These are phyloP conservation scores for Pedinophyceae sp. DNA, from an alignment of 139 green algal genomes.

Conservation along the genomic window DNA sequence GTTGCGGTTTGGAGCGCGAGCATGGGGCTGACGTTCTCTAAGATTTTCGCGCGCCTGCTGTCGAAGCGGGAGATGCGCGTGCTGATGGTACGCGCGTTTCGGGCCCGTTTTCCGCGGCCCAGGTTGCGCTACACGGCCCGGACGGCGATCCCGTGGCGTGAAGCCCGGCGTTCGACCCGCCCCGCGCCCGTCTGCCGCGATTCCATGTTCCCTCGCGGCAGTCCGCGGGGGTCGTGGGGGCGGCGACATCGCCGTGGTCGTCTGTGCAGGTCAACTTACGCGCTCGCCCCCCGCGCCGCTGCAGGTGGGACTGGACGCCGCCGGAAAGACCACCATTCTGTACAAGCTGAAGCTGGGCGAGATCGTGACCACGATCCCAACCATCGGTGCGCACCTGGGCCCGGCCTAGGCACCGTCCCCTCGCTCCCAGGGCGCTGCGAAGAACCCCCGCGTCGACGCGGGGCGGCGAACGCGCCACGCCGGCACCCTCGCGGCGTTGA, in stretches of 20 bases:
- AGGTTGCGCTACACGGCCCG: too few relatives aligned
- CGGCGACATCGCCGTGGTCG: neutral
- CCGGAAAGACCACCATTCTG: constrained; percentile 98
- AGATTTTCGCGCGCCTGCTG: constrained; percentile 79
- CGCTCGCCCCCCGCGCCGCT: neutral
- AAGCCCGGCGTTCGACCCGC: too few relatives aligned
- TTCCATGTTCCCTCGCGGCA: too few relatives aligned
- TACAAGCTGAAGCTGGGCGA: constrained; percentile 99
- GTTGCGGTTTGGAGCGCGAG: constrained; percentile 6
- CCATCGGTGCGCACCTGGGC: constrained; percentile 87
- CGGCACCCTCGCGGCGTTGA: too few relatives aligned
- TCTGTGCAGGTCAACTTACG: neutral
- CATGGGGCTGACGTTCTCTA: constrained; percentile 89
- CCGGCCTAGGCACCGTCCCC: too few relatives aligned
- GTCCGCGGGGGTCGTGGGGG: neutral
- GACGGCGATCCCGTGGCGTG: too few relatives aligned
- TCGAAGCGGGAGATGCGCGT: constrained; percentile 98
- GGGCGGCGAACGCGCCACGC: too few relatives aligned
- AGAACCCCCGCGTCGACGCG: too few relatives aligned
- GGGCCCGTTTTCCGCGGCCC: neutral
- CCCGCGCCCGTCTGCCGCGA: too few relatives aligned
- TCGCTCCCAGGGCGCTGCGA: too few relatives aligned
- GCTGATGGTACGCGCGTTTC: constrained; percentile 66
- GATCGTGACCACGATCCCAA: constrained; percentile 96
- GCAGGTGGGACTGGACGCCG: constrained; percentile 88